Conservation (phyloP, 2,329 filamentous ascomycete genomes). For the Aspergillus floridensis region DNA sequence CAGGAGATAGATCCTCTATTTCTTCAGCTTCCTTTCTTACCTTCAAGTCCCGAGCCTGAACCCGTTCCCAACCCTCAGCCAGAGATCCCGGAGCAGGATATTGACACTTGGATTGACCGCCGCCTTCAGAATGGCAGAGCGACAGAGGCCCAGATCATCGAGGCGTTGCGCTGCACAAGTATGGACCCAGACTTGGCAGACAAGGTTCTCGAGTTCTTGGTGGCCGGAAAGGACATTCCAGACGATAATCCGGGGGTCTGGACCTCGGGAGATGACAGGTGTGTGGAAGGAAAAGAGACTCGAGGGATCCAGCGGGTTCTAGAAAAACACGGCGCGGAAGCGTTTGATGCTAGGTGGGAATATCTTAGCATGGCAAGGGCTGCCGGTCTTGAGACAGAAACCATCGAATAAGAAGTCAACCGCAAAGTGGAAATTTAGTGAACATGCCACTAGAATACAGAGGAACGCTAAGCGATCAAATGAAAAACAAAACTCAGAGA, state of each 20-base stretch:
- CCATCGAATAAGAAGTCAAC: neutral
- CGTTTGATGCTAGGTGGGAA: constrained; percentile 36
- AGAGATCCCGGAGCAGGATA: constrained; percentile 22
- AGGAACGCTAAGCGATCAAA: neutral
- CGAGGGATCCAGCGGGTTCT: constrained; percentile 35
- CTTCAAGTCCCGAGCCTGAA: constrained; percentile 23
- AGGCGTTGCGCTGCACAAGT: constrained; percentile 40
- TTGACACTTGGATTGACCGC: constrained; percentile 42
- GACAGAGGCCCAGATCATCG: constrained; percentile 30
- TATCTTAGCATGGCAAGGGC: constrained; percentile 34
- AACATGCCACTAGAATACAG: constrained; percentile 4
- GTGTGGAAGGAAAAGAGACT: constrained; percentile 33
- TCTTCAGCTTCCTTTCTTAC: constrained; percentile 32
- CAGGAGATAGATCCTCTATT: constrained; percentile 23
- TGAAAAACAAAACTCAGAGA: neutral
- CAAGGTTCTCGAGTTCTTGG: constrained; percentile 33
- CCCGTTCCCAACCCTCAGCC: constrained; percentile 14
- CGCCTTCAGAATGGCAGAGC: constrained; percentile 30
- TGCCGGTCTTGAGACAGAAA: constrained; percentile 14
- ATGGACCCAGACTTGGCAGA: constrained; percentile 42
- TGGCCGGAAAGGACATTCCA: constrained; percentile 37
- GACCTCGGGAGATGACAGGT: constrained; percentile 47
- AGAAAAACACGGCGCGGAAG: constrained; percentile 45
- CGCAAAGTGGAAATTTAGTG: constrained; percentile 1
- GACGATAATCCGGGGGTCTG: constrained; percentile 45